phyloP scores from a whole-genome alignment of 495 filamentous ascomycete genomes.

The Aspergillus bridgeri region DNA sequence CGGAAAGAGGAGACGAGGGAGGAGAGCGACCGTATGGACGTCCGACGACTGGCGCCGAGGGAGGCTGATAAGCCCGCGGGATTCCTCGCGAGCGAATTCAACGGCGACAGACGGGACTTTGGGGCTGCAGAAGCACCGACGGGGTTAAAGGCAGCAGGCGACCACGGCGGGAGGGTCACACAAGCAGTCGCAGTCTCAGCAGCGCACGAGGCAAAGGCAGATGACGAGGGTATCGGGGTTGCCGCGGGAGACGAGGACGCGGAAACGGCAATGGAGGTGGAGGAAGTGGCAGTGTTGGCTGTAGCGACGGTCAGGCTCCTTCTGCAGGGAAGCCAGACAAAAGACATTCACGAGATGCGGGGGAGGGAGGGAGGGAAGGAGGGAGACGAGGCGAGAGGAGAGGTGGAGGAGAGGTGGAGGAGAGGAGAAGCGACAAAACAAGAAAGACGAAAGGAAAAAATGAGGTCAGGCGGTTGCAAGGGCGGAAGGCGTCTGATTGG shows the following conservation, averaged over 20 bases:
- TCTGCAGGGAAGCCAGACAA: constrained; percentile 26
- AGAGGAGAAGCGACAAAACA: constrained; percentile 11
- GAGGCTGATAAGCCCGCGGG: constrained; percentile 10
- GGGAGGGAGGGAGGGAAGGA: constrained; percentile 5
- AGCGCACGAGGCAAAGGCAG: not conserved
- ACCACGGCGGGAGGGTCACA: not conserved
- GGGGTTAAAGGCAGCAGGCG: not conserved
- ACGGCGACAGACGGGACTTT: constrained; percentile 3
- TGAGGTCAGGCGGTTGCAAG: not conserved
- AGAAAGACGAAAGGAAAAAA: constrained; percentile 1
- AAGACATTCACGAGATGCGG: constrained; percentile 29
- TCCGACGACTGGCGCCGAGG: constrained; percentile 4
- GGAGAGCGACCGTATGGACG: constrained; percentile 8
- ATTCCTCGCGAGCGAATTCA: constrained; percentile 11
- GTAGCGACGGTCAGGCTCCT: constrained; percentile 29
- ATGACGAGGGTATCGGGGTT: constrained; percentile 9
- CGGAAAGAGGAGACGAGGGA: constrained; percentile 10
- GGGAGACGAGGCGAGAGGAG: constrained; percentile 9
- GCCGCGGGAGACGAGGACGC: constrained; percentile 12
- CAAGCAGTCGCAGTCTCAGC: not conserved
- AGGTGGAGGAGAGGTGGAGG: too few species aligned
- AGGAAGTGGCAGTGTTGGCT: constrained; percentile 1
- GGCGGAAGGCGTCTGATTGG: constrained; percentile 12
- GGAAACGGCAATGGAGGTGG: constrained; percentile 10
- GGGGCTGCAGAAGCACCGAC: not conserved